Evolutionary conservation across 2,329 filamentous ascomycete genomes (phyloP).

Genomic region (Raffaelea arxii): DNA sequence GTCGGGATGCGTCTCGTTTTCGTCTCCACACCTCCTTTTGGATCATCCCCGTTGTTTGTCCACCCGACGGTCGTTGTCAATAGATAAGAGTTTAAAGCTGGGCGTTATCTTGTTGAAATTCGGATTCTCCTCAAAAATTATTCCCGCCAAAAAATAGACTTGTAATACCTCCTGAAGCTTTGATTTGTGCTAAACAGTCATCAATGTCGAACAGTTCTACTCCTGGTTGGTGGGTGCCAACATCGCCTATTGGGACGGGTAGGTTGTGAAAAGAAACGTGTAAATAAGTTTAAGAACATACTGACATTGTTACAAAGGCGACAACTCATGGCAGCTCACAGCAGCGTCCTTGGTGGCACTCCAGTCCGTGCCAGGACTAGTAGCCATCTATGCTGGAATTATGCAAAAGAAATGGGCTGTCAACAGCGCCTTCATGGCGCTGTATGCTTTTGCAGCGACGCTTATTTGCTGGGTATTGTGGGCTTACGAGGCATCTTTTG

Average conservation of each 20-base stretch:
- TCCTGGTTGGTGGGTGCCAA: neutral
- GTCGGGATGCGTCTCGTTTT: too few species aligned
- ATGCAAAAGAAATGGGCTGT: conserved; percentile 39
- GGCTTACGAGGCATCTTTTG: conserved; percentile 38
- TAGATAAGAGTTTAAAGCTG: too few species aligned
- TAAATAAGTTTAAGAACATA: neutral
- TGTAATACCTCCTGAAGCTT: too few species aligned
- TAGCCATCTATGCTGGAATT: conserved; percentile 37
- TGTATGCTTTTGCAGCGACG: conserved; percentile 37
- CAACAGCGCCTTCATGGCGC: conserved; percentile 40
- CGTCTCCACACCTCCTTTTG: too few species aligned
- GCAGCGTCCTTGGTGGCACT: conserved; percentile 37
- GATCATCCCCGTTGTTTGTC: too few species aligned
- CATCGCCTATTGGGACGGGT: conserved; percentile 2
- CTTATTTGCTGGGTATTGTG: conserved; percentile 40
- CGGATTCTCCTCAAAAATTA: too few species aligned
- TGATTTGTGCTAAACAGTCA: too few species aligned
- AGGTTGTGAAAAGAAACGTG: neutral
- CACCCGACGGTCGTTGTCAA: too few species aligned
- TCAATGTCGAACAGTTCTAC: conserved; percentile 2
- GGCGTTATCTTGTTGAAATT: too few species aligned
- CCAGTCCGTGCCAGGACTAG: conserved; percentile 38
- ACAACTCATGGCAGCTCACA: conserved; percentile 43
- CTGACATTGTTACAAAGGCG: conserved; percentile 19
- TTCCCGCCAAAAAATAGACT: too few species aligned